These are phyloP conservation scores for Collybia nuda DNA, from an alignment of 768 basidiomycete species.

Conservation along the genomic window DNA sequence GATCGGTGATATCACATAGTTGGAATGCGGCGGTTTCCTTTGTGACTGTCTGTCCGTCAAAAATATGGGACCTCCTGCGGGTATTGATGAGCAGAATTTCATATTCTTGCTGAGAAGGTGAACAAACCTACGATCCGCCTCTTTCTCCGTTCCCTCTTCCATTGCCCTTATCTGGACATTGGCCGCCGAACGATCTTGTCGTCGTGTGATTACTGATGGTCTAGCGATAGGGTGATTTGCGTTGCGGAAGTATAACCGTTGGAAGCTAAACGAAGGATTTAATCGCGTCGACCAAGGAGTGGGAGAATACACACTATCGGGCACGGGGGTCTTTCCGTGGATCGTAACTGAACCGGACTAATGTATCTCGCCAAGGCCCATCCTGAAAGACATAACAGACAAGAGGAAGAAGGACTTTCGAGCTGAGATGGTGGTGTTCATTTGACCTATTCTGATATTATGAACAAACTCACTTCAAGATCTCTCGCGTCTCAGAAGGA, in stretches of 20 bases:
- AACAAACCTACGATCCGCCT: conserved; percentile 45
- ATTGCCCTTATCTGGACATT: conserved; percentile 37
- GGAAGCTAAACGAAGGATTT: conserved; percentile 59
- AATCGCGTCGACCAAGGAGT: not conserved
- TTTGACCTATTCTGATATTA: not conserved
- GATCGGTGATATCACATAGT: conserved; percentile 88
- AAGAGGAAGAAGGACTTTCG: conserved; percentile 77
- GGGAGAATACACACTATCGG: conserved; percentile 60
- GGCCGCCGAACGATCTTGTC: conserved; percentile 54
- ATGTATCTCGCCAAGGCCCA: conserved; percentile 91
- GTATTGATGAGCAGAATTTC: conserved; percentile 5
- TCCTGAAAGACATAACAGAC: conserved; percentile 90
- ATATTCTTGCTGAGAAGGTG: not conserved
- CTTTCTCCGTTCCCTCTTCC: conserved; percentile 36
- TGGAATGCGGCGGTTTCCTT: conserved; percentile 93
- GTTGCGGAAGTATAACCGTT: conserved; percentile 89
- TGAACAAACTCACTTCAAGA: conserved; percentile 65
- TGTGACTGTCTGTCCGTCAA: conserved; percentile 79
- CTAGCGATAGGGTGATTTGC: conserved; percentile 78
- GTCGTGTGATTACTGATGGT: conserved; percentile 71
- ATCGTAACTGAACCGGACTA: conserved; percentile 87
- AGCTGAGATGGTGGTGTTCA: conserved; percentile 41
- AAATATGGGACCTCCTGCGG: conserved; percentile 74
- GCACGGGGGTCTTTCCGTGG: conserved; percentile 74
- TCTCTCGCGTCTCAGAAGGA: conserved; percentile 62